Evolutionary conservation across 495 filamentous ascomycete genomes (phyloP).

Genomic region (Trichoderma gamsii): DNA sequence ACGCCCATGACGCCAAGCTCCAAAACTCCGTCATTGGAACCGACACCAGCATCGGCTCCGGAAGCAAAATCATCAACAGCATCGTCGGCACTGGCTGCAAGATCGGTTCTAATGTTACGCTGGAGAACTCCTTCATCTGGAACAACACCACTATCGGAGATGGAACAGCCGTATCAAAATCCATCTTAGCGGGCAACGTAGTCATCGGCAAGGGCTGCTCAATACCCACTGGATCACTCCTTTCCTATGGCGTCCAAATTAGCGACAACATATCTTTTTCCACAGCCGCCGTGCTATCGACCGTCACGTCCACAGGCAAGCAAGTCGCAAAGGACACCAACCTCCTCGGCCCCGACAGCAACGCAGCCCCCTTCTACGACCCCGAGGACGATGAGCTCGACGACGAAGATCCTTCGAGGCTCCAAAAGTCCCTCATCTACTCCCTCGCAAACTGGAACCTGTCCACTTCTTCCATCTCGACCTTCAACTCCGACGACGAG

Average conservation of each 20-base stretch:
- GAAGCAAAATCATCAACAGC: constrained; percentile 60
- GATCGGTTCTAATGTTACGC: constrained; percentile 74
- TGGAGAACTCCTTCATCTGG: constrained; percentile 87
- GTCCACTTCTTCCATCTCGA: constrained; percentile 74
- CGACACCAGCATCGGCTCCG: constrained; percentile 67
- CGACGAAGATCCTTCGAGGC: constrained; percentile 30
- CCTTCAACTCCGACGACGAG: constrained; percentile 34
- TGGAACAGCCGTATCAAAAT: constrained; percentile 57
- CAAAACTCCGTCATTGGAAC: constrained; percentile 68
- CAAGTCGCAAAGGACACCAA: constrained; percentile 45
- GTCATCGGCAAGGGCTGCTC: constrained; percentile 63
- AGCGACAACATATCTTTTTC: constrained; percentile 43
- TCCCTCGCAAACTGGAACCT: constrained; percentile 59
- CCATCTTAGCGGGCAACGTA: constrained; percentile 68
- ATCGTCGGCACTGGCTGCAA: constrained; percentile 76
- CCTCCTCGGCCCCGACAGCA: constrained; percentile 51
- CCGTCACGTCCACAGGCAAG: constrained; percentile 31
- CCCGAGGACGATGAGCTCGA: constrained; percentile 40
- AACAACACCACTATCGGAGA: constrained; percentile 73
- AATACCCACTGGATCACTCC: constrained; percentile 63
- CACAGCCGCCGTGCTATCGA: constrained; percentile 31
- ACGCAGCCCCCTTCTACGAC: constrained; percentile 45
- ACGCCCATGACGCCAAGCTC: constrained; percentile 42
- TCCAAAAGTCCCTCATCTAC: constrained; percentile 56
- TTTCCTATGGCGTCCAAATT: constrained; percentile 75